A percentile compares a stretch with the other conserved stretches of the same genome.
phyloP scores from a whole-genome alignment of 2,329 filamentous ascomycete genomes.

The Colletotrichum aenigma region DNA sequence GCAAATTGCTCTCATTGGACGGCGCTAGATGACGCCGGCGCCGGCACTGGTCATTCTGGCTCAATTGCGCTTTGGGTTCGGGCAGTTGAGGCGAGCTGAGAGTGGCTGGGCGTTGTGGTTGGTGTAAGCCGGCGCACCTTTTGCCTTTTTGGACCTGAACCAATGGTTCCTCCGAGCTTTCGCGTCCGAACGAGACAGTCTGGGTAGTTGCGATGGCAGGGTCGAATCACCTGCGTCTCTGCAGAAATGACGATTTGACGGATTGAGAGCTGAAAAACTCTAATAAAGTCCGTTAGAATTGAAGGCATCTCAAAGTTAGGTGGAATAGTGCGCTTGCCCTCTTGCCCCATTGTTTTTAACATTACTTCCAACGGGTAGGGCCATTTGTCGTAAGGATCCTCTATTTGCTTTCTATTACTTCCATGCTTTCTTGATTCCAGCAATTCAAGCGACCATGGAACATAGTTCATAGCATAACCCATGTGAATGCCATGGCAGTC shows the following conservation, averaged over 20 bases:
- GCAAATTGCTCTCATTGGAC: not conserved
- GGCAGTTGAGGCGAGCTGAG: not conserved
- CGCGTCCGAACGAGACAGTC: not conserved
- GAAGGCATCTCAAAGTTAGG: not conserved
- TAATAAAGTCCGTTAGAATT: not conserved
- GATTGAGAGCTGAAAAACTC: not conserved
- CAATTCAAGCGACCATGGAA: not conserved
- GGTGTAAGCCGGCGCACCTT: not conserved
- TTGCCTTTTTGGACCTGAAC: not conserved
- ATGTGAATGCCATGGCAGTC: not conserved
- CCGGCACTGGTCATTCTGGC: not conserved
- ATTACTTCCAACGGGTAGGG: not conserved
- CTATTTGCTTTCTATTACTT: not conserved
- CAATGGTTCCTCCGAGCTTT: conserved; percentile 6
- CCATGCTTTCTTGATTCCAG: not conserved
- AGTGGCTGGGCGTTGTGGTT: not conserved
- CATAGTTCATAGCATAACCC: not conserved
- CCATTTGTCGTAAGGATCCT: not conserved
- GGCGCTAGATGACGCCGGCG: not conserved
- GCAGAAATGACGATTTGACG: not conserved
- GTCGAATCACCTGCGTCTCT: not conserved
- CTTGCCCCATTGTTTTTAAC: not conserved
- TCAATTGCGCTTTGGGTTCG: not conserved
- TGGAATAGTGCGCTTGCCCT: not conserved
- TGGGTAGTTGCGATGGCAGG: not conserved